phyloP scores from a whole-genome alignment of 371 early-diverging fungal genomes.

The Rhizopus arrhizus region DNA sequence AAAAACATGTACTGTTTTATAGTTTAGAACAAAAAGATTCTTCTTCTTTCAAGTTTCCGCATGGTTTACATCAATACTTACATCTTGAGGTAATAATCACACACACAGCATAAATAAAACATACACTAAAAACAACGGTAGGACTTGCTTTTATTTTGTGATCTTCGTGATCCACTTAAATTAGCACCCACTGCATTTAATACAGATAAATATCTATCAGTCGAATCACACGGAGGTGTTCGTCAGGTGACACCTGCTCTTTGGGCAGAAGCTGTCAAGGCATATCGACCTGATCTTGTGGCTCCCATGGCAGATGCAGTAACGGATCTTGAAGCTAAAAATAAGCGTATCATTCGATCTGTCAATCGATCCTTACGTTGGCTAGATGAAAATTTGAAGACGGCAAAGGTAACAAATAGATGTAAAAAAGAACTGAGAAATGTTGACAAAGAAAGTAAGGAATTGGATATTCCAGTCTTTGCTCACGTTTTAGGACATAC shows the following conservation, averaged over 20 bases:
- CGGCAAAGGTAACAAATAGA: slow-evolving; percentile 28
- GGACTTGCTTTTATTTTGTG: slow-evolving; percentile 60
- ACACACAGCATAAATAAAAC: not conserved
- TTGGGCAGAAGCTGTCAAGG: slow-evolving; percentile 51
- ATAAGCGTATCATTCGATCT: slow-evolving; percentile 66
- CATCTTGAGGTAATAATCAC: slow-evolving; percentile 43
- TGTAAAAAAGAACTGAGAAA: no score
- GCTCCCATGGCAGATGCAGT: slow-evolving; percentile 51
- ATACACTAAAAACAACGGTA: slow-evolving; percentile 18
- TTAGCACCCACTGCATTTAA: slow-evolving; percentile 51
- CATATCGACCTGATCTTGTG: slow-evolving; percentile 59
- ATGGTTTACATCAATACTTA: slow-evolving; percentile 58
- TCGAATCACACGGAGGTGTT: slow-evolving; percentile 70
- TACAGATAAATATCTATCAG: slow-evolving; percentile 66
- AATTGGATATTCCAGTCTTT: slow-evolving; percentile 51
- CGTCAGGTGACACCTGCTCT: slow-evolving; percentile 58
- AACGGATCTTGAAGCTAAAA: slow-evolving; percentile 51
- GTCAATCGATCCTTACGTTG: slow-evolving; percentile 70
- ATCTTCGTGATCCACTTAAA: slow-evolving; percentile 66
- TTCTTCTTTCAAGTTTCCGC: slow-evolving; percentile 54
- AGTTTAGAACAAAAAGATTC: slow-evolving; percentile 53
- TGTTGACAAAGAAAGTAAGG: not conserved
- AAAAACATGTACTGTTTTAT: not conserved
- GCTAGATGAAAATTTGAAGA: slow-evolving; percentile 43
- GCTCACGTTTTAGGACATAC: slow-evolving; percentile 61